These are phyloP conservation scores for Xylaria intraflava DNA, from an alignment of 495 filamentous ascomycete species.

Conservation along the genomic window DNA sequence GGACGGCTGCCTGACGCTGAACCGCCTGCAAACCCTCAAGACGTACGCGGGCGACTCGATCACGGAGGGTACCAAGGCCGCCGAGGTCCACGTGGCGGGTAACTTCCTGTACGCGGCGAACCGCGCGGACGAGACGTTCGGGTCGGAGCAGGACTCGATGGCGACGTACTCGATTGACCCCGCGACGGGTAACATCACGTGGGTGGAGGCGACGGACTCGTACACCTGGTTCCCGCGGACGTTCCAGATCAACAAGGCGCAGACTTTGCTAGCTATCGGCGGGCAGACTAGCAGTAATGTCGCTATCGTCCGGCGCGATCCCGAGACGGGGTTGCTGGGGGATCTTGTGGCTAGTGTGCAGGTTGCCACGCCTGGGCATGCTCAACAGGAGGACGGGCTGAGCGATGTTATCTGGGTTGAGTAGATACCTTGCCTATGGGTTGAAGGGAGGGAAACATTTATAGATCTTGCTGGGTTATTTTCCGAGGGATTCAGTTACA, in stretches of 20 bases:
- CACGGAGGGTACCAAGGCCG: slow-evolving; percentile 35
- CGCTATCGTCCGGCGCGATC: slow-evolving; percentile 52
- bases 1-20: slow-evolving; percentile 29
- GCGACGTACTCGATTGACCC: slow-evolving; percentile 33
- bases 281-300: slow-evolving; percentile 57
- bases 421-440: slow-evolving; percentile 14
- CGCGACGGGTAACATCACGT: slow-evolving; percentile 29
- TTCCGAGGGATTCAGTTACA: no score
- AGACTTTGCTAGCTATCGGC: slow-evolving; percentile 56
- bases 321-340: slow-evolving; percentile 48
- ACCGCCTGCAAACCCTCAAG: slow-evolving; percentile 31
- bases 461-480: no score
- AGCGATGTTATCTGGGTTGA: slow-evolving; percentile 42
- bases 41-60: slow-evolving; percentile 30
- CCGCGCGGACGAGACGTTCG: slow-evolving; percentile 39
- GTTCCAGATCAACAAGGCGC: slow-evolving; percentile 56
- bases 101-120: slow-evolving; percentile 40
- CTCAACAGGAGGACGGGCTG: slow-evolving; percentile 41
- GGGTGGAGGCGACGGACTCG: slow-evolving; percentile 34
- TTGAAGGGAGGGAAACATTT: neutral
- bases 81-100: slow-evolving; percentile 35
- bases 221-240: slow-evolving; percentile 48
- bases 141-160: slow-evolving; percentile 33
- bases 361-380: slow-evolving; percentile 34
- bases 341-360: slow-evolving; percentile 37